Evolutionary conservation across 768 basidiomycete genomes (phyloP).

Genomic region (Amanita jacksonii): DNA sequence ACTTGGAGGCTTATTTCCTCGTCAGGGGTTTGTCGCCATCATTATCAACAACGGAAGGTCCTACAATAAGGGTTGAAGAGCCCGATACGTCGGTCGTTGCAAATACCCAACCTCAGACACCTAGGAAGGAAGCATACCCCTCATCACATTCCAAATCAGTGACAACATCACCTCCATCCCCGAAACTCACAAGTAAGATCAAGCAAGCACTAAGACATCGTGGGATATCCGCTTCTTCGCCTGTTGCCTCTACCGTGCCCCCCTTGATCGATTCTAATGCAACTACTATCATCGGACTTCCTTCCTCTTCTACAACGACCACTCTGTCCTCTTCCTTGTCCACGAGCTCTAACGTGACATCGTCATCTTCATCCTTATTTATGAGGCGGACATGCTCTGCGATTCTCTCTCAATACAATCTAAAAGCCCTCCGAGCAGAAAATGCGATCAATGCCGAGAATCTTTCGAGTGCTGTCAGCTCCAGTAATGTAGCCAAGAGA

Average conservation of each 20-base stretch:
- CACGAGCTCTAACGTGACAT: not conserved
- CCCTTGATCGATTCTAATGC: too few species aligned
- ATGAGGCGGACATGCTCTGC: constrained; percentile 5
- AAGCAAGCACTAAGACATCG: not conserved
- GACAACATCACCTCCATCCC: not conserved
- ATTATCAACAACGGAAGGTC: too few species aligned
- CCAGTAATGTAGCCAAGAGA: too few species aligned
- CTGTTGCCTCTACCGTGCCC: not conserved
- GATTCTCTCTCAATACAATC: not conserved
- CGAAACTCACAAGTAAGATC: not conserved
- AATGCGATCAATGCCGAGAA: too few species aligned
- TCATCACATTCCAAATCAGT: too few species aligned
- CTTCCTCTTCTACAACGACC: not conserved
- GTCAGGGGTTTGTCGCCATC: too few species aligned
- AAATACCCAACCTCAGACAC: too few species aligned
- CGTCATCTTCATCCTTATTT: not conserved
- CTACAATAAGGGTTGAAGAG: too few species aligned
- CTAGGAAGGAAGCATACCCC: too few species aligned
- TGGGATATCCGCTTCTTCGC: not conserved
- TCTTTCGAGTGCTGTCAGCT: too few species aligned
- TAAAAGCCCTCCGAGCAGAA: not conserved
- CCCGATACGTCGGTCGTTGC: too few species aligned
- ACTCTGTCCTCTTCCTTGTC: not conserved
- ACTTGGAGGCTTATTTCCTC: too few species aligned
- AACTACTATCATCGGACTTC: not conserved